These are phyloP conservation scores for Sarocladium brachiariae DNA, from an alignment of 2,329 filamentous ascomycete genomes.

Conservation along the genomic window DNA sequence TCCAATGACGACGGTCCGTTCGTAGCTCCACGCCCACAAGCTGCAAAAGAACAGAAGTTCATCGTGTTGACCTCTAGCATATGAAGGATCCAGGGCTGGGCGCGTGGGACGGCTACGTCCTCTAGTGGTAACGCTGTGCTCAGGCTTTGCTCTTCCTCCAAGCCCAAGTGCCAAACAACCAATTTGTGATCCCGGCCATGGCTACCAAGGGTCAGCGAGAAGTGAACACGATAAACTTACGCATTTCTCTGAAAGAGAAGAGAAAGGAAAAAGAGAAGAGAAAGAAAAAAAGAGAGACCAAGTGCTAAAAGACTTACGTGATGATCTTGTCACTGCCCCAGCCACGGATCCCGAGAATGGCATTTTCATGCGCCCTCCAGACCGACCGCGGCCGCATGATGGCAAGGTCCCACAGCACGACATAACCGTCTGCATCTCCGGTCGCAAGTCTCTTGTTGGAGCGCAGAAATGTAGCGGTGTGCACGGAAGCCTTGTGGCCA, in stretches of 20 bases:
- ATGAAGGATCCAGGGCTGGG: constrained; percentile 78
- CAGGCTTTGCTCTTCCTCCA: constrained; percentile 54
- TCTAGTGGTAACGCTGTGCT: constrained; percentile 69
- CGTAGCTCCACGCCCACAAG: constrained; percentile 31
- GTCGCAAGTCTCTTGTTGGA: constrained; percentile 72
- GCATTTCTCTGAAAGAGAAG: too few species aligned
- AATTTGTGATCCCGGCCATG: constrained; percentile 88
- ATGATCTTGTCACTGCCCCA: constrained; percentile 72
- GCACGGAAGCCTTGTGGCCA: constrained; percentile 76
- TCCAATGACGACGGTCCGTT: constrained; percentile 19
- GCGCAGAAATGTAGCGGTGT: constrained; percentile 66
- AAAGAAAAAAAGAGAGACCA: too few species aligned
- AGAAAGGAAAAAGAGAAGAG: too few species aligned
- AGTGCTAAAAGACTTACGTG: too few species aligned
- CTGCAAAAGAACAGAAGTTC: constrained; percentile 86
- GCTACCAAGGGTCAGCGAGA: constrained; percentile 36
- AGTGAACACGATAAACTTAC: not conserved
- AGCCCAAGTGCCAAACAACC: constrained; percentile 70
- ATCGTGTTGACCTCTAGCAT: constrained; percentile 82
- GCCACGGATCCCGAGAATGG: constrained; percentile 66
- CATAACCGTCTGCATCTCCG: constrained; percentile 84
- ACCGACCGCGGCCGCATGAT: constrained; percentile 75
- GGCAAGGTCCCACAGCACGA: constrained; percentile 77
- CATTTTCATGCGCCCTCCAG: constrained; percentile 76
- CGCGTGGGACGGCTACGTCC: constrained; percentile 36